These are phyloP conservation scores for Prosopis cineraria DNA, from an alignment of 306 rosid genomes.

Conservation along the genomic window DNA sequence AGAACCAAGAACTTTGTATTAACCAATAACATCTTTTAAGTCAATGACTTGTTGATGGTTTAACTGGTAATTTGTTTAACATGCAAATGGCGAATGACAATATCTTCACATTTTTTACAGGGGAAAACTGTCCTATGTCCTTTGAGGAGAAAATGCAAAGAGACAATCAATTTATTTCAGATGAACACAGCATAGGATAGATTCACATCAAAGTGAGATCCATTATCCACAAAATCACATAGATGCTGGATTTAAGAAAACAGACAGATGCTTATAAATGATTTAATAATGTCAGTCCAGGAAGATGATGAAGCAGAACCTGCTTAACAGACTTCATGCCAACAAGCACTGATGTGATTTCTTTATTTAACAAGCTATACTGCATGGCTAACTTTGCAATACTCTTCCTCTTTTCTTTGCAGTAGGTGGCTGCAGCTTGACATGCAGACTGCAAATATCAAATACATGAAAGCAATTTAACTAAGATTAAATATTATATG, in stretches of 20 bases:
- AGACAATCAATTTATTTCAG: slow-evolving; percentile 15
- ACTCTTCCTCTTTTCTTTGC: slow-evolving; percentile 77
- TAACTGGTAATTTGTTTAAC: background rate
- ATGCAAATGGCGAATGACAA: slow-evolving; percentile 3
- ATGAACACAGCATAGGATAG: slow-evolving; percentile 22
- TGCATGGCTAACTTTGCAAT: slow-evolving; percentile 91
- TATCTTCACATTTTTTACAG: slow-evolving; percentile 12
- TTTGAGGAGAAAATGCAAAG: slow-evolving; percentile 8
- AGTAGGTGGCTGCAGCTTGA: slow-evolving; percentile 68
- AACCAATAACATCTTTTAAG: background rate
- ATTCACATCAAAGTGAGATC: slow-evolving; percentile 20
- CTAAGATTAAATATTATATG: background rate
- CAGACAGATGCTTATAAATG: slow-evolving; percentile 5
- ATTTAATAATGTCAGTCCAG: slow-evolving; percentile 13
- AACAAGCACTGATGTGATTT: slow-evolving; percentile 84
- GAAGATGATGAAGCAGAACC: slow-evolving; percentile 51
- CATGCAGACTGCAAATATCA: slow-evolving; percentile 69
- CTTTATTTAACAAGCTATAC: slow-evolving; percentile 90
- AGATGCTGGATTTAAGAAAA: background rate
- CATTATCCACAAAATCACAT: slow-evolving; percentile 18
- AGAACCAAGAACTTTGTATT: background rate
- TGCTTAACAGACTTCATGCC: slow-evolving; percentile 85
- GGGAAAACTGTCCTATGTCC: slow-evolving; percentile 1
- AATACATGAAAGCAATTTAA: slow-evolving; percentile 35
- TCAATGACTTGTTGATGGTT: background rate